A percentile compares a stretch with the other conserved stretches of the same genome.
Evolutionary conservation across 2,329 filamentous ascomycete genomes (phyloP).

Genomic region (Phialophora chinensis): DNA sequence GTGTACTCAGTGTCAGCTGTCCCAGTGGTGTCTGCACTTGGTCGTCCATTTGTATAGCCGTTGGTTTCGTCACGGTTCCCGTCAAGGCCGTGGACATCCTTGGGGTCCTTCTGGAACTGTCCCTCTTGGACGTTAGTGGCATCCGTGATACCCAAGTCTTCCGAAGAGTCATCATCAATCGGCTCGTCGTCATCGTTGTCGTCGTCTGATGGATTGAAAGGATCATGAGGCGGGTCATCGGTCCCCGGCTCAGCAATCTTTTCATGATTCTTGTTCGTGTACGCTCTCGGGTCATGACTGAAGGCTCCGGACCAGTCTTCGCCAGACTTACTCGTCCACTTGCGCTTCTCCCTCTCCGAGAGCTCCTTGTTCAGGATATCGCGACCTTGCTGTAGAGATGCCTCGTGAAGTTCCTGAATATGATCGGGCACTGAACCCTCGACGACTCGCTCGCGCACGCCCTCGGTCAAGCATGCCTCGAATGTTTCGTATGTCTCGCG

Average conservation of each 20-base stretch:
- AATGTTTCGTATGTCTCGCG: slow-evolving; percentile 94
- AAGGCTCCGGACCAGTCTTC: slow-evolving; percentile 89
- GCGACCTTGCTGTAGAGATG: slow-evolving; percentile 77
- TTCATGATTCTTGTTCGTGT: slow-evolving; percentile 59
- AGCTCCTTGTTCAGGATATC: slow-evolving; percentile 77
- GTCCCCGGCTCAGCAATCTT: slow-evolving; percentile 63
- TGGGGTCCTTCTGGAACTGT: slow-evolving; percentile 39
- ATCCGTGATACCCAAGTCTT: slow-evolving; percentile 65
- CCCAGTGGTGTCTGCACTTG: slow-evolving; percentile 50
- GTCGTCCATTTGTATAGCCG: slow-evolving; percentile 25
- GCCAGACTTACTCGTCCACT: slow-evolving; percentile 79
- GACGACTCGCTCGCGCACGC: slow-evolving; percentile 75
- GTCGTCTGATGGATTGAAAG: slow-evolving; percentile 55
- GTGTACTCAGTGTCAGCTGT: slow-evolving; percentile 47
- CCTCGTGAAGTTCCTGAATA: slow-evolving; percentile 78
- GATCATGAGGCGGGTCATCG: slow-evolving; percentile 60
- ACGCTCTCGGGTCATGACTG: slow-evolving; percentile 72
- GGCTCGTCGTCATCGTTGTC: slow-evolving; percentile 41
- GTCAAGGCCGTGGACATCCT: slow-evolving; percentile 38
- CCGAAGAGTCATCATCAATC: slow-evolving; percentile 46
- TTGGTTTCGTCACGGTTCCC: slow-evolving; percentile 33
- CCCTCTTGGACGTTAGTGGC: slow-evolving; percentile 46
- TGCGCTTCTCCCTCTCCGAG: slow-evolving; percentile 70
- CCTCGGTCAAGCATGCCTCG: slow-evolving; percentile 89
- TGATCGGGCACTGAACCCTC: slow-evolving; percentile 73